These are phyloP conservation scores for Arthroderma uncinatum DNA, from an alignment of 2,329 filamentous ascomycete genomes.

Conservation along the genomic window DNA sequence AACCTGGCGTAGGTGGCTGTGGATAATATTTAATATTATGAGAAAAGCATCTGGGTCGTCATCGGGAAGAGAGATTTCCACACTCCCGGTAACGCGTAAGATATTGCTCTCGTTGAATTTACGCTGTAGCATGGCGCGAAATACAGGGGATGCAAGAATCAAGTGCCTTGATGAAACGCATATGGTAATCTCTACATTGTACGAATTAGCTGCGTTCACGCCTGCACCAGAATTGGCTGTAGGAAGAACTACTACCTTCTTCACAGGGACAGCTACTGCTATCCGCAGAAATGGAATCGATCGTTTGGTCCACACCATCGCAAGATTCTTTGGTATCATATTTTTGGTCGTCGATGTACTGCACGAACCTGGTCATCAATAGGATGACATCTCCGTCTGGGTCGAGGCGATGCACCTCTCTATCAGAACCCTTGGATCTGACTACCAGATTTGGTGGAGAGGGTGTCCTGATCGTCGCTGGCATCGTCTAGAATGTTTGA, in stretches of 20 bases:
- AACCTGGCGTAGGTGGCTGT: constrained; percentile 22
- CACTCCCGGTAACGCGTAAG: constrained; percentile 10
- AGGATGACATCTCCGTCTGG: constrained; percentile 15
- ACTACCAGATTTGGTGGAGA: background rate
- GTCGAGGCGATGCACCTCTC: constrained; percentile 12
- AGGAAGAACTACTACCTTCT: constrained; percentile 12
- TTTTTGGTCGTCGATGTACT: constrained; percentile 9
- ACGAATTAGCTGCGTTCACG: background rate
- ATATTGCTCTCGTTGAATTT: constrained; percentile 14
- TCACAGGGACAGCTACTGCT: constrained; percentile 4
- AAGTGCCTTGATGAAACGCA: constrained; percentile 16
- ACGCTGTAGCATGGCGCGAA: constrained; percentile 16
- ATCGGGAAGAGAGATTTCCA: constrained; percentile 20
- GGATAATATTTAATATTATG: constrained; percentile 24
- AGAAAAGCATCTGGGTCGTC: constrained; percentile 23
- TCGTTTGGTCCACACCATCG: background rate
- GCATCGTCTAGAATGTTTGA: constrained; percentile 8
- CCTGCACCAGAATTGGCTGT: background rate
- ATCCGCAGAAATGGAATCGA: background rate
- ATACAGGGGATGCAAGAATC: constrained; percentile 15
- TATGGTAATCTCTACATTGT: constrained; percentile 12
- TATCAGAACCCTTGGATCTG: constrained; percentile 3
- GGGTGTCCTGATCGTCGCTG: constrained; percentile 10
- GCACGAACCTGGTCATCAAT: constrained; percentile 12
- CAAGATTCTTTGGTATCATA: background rate